phyloP scores from a whole-genome alignment of 75 land plant species.

The Picea sitchensis region DNA sequence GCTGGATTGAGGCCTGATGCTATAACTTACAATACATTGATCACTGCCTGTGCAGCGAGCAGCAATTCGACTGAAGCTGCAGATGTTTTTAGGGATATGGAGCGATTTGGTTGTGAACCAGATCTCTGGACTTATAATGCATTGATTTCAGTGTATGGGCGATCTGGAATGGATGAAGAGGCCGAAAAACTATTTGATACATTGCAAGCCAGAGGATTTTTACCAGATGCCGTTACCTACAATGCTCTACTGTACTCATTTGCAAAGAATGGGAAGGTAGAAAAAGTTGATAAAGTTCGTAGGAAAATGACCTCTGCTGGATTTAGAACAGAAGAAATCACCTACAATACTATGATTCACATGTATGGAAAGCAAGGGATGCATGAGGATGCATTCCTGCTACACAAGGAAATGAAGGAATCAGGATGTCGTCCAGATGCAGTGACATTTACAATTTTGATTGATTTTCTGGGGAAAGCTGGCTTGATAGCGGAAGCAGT shows the following conservation, averaged over 20 bases:
- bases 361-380: slow-evolving; percentile 84
- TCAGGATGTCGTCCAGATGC: slow-evolving; percentile 70
- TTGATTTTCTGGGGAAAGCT: slow-evolving; percentile 81
- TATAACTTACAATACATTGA: slow-evolving; percentile 87
- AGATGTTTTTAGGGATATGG: slow-evolving; percentile 71
- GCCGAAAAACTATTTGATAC: slow-evolving; percentile 55
- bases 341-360: slow-evolving; percentile 60
- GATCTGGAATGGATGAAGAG: slow-evolving; percentile 47
- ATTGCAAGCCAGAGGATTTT: slow-evolving; percentile 51
- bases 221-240: slow-evolving; percentile 83
- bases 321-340: slow-evolving; percentile 60
- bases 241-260: slow-evolving; percentile 78
- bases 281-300: slow-evolving; percentile 46
- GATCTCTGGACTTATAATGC: slow-evolving; percentile 98
- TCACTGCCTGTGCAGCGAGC: slow-evolving; percentile 75
- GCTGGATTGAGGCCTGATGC: slow-evolving; percentile 81
- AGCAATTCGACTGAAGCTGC: slow-evolving; percentile 63
- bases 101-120: slow-evolving; percentile 50
- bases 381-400: slow-evolving; percentile 51
- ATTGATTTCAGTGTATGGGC: slow-evolving; percentile 90
- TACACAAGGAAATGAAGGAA: slow-evolving; percentile 73
- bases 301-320: slow-evolving; percentile 58
- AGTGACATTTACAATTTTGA: slow-evolving; percentile 77
- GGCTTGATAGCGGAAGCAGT: slow-evolving; percentile 61
- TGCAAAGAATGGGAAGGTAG: slow-evolving; percentile 62